These are phyloP conservation scores for Cyanidioschyzon merolae DNA, from an alignment of 23 red algal species.

Conservation along the genomic window DNA sequence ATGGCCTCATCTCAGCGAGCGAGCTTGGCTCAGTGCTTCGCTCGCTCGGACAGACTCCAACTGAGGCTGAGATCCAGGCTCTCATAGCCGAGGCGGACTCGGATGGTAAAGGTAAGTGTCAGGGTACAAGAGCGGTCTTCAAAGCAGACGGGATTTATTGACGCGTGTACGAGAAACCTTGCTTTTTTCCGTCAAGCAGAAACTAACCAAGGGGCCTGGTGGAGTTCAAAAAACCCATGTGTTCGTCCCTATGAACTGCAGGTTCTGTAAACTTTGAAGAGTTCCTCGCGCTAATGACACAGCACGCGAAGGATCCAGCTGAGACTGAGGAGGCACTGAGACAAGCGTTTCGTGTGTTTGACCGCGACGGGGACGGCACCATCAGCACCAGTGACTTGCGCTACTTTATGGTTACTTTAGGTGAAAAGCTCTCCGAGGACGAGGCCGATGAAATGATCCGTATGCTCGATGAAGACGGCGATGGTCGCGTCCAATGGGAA, in stretches of 20 bases:
- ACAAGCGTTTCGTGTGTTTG: constrained; percentile 90
- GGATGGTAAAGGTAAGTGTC: constrained; percentile 15
- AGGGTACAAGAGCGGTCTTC: no score
- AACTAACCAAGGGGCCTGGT: not conserved
- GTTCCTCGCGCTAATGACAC: constrained; percentile 85
- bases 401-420: constrained; percentile 72
- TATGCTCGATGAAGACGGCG: constrained; percentile 69
- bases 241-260: not conserved
- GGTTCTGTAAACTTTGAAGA: constrained; percentile 50
- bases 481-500: constrained; percentile 46
- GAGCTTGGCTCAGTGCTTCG: constrained; percentile 12
- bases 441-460: constrained; percentile 91
- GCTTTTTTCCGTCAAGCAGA: no score
- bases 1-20: constrained; percentile 15
- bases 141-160: no score
- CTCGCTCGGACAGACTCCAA: constrained; percentile 10
- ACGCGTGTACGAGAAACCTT: no score
- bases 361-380: constrained; percentile 86
- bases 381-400: constrained; percentile 72
- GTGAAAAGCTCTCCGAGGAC: constrained; percentile 86
- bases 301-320: constrained; percentile 57
- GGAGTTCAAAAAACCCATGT: not conserved
- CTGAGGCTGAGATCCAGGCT: constrained; percentile 10
- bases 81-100: constrained; percentile 1
- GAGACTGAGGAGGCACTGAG: constrained; percentile 65